Evolutionary conservation across 148 eudicot genomes (phyloP).

Genomic region (Nepenthes mirabilis): DNA sequence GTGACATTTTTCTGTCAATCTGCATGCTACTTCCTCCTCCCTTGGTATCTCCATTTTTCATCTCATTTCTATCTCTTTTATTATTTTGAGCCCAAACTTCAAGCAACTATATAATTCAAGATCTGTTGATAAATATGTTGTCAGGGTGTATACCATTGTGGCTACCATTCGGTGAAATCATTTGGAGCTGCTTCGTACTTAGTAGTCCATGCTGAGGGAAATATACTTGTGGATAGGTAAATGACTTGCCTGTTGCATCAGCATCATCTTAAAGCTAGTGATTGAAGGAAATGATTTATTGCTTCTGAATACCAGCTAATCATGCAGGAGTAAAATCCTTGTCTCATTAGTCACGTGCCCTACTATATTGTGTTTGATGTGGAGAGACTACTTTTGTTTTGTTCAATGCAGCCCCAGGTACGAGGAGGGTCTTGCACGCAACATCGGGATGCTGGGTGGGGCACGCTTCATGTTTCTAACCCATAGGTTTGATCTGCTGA

Average conservation of each 20-base stretch:
- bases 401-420: conserved; percentile 35
- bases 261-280: not conserved
- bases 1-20: too few species aligned
- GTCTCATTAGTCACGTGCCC: too few species aligned
- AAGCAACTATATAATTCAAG: too few species aligned
- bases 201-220: conserved; percentile 33
- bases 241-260: not conserved
- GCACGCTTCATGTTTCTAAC: conserved; percentile 44
- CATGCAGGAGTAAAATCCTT: too few species aligned
- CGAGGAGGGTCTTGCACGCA: conserved; percentile 22
- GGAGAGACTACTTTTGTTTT: not conserved
- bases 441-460: conserved; percentile 37
- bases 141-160: conserved; percentile 45
- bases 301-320: too few species aligned
- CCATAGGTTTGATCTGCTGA: conserved; percentile 20
- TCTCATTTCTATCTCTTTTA: too few species aligned
- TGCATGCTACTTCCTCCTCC: too few species aligned
- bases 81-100: too few species aligned
- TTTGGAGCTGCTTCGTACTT: conserved; percentile 44
- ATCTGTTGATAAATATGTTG: not conserved
- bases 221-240: conserved; percentile 44
- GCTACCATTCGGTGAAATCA: conserved; percentile 44
- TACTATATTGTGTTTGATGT: too few species aligned
- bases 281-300: not conserved
- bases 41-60: too few species aligned